Base-by-base conservation (phyloP, 345 rosid genomes). In the Limnanthes douglasii region DNA sequence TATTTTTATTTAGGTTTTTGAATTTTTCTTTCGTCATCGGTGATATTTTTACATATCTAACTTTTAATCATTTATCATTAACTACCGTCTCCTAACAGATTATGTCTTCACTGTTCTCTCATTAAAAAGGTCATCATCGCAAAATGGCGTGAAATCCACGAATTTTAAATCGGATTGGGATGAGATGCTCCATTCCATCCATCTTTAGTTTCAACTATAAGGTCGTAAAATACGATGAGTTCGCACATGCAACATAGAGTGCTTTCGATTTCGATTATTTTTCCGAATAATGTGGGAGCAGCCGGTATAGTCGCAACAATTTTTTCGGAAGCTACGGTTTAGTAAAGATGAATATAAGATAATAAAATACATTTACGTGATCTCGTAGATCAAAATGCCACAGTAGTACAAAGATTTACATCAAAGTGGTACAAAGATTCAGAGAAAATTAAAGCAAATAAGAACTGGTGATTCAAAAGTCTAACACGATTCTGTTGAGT, bases 181-280 rank as follows among this genome's bases (percentile, higher is more conserved):
- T 35, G 83, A 73, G 8, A 41, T 78, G 6, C 41, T 83, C 8
- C 73, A 83, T 39, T 86, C 92, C 17, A 47, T 83, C 52, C 72
- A 72, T 52, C 46, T 62, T 4, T 79, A 72, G 59, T 71, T 83
- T 15, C 73, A 92, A 5, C 44, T 31, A 15, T n/a, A 86, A 83
- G 49, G 75, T 78, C 45, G 59, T 83, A 43, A 76, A 83, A 7
- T 83, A 75, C 2, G 92, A 92, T 1, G 95, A 78, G 13, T 70
- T 78, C 11, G 54, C 92, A 1, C 92, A 83, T 47, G 80, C 83
- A 1, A 72, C 73, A 44, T 83, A 83, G 18, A 86, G 75, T 55
- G 74, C 92, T 3, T 83, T 83, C 56, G 95, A 83, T 54, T 75
- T 74, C 13, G 83, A 83, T 45, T 83, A 90, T 37, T 75, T 65